phyloP scores from a whole-genome alignment of 371 early-diverging fungal genomes.

The Choanephora cucurbitarum region DNA sequence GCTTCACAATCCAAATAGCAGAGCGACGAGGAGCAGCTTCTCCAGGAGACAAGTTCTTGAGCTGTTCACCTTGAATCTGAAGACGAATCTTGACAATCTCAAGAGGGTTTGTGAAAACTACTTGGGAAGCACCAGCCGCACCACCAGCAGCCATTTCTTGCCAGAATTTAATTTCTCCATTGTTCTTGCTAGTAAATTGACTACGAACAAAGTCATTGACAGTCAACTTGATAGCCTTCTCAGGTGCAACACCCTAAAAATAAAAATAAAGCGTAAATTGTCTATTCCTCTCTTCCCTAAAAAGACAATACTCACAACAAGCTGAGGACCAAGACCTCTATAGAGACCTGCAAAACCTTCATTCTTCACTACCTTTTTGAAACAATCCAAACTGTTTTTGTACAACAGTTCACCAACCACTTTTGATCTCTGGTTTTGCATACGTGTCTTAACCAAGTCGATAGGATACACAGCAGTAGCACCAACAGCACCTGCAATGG shows the following conservation, averaged over 20 bases:
- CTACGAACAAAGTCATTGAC: slow-evolving; percentile 92
- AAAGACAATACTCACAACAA: slow-evolving; percentile 68
- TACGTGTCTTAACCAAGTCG: slow-evolving; percentile 96
- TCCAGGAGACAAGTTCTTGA: slow-evolving; percentile 45
- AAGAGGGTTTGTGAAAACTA: slow-evolving; percentile 93
- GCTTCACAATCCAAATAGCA: slow-evolving; percentile 89
- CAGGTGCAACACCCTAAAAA: slow-evolving; percentile 88
- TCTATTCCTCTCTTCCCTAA: slow-evolving; percentile 2
- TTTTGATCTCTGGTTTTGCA: slow-evolving; percentile 96
- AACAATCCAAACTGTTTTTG: slow-evolving; percentile 93
- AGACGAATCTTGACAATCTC: slow-evolving; percentile 98
- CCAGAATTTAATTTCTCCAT: slow-evolving; percentile 75
- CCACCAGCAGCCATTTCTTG: slow-evolving; percentile 89
- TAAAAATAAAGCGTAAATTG: slow-evolving; percentile 21
- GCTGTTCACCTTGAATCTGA: slow-evolving; percentile 84
- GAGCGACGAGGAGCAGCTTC: slow-evolving; percentile 65
- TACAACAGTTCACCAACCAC: slow-evolving; percentile 92
- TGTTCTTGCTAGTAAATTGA: slow-evolving; percentile 65
- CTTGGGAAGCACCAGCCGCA: slow-evolving; percentile 92
- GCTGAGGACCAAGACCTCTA: slow-evolving; percentile 95
- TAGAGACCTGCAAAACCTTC: slow-evolving; percentile 93
- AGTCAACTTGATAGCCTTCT: slow-evolving; percentile 98
- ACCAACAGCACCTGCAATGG: slow-evolving; percentile 95
- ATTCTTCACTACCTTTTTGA: slow-evolving; percentile 90
- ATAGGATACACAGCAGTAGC: slow-evolving; percentile 97